Evolutionary conservation across 176 grass and related monocot species (phyloP), one percentile per base, ranked within the genome.

Genomic region (Elaeis guineensis): DNA sequence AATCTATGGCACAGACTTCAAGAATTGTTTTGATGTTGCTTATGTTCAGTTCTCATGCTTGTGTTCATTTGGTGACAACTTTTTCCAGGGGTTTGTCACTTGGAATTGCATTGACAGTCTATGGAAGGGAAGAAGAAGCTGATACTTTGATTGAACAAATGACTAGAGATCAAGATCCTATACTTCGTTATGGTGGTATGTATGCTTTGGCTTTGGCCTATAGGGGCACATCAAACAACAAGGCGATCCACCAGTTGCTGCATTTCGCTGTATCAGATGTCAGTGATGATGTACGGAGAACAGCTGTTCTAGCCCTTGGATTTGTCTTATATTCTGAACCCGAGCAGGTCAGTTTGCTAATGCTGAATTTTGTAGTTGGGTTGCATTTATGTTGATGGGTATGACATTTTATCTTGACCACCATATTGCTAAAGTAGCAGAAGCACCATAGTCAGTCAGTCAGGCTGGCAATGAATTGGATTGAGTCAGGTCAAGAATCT

Each of bases 241-340:
- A 93, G 69, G 94, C 94, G 61, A 98, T 98, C 69, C 94, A 92
- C 65, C 94, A 98, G 70, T 73, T 98, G 54, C 79, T 99, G 30
- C 94, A 99, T 79, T 99, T 99, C 52, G 94, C 94, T 78, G 88
- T 99, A 25, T 99, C 94, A 3, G 94, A 99, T 6, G 94, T 99
- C 50, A 99, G 94, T 68, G 94, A 99, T 72, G 94, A 99, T 99
- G 94, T 99, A 52, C 82, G 94, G 51, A 89, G 94, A 71, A 99
- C 88, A 54, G 94, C 94, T 62, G 94, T 99, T 72, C 81, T 99
- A 77, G 81, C 85, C 59, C 94, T 99, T 77, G 94, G 94, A 51
- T 99, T 99, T 79, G 94, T 99, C 69, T 65, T 99, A 30, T 99
- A 99, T 72, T 89, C 86, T 15, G 94, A 99, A 78, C 94, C 88